Base-by-base conservation (phyloP, 306 rosid genomes). In the Prosopis cineraria region DNA sequence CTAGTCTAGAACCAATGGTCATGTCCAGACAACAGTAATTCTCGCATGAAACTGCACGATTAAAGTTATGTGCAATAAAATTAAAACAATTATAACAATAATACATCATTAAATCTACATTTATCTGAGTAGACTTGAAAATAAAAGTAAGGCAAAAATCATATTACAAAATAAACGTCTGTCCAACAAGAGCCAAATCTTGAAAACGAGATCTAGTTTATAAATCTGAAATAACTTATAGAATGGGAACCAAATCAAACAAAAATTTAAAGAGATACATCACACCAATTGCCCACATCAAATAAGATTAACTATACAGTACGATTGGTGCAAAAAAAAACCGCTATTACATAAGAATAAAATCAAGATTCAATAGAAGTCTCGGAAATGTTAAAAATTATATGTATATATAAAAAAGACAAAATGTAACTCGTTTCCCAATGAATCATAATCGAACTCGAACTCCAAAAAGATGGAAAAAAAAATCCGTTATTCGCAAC, bases 191-290 rank as follows among this genome's bases (percentile, higher is more conserved):
- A 29, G 39, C 27, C 55, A n/a, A 70, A 70, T 8, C 43, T 6
- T 47, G 13, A 40, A 3, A 3, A 39, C 16, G 33, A 67, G 63
- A 50, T 17, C 44, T 7, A 3, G 74, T 24, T 10, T 4, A 29
- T 1, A 25, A 1, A 41, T 41, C 22, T 27, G 56, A 25, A 27
- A 44, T 16, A 45, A 7, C 20, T 25, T 41, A 41, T 25, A 41
- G 55, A 44, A 45, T 14, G n/a, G 20, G 74, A 69, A 44, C 24
- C 40, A 29, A 69, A 69, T 16, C 41, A 62, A 31, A 62, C 68
- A 17, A 62, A 22, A 22, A 62, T 13, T 31, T 31, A 8, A 27
- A 16, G 20, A 60, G 7, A 31, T 16, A 6, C 22, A 62, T 30
- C 12, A 31, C 9, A n/a, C 16, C 25, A 43, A 19, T 45, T 27